A percentile compares a stretch with the other conserved stretches of the same genome.
phyloP scores from a whole-genome alignment of 2,329 filamentous ascomycete species.

The Xylaria sp. region DNA sequence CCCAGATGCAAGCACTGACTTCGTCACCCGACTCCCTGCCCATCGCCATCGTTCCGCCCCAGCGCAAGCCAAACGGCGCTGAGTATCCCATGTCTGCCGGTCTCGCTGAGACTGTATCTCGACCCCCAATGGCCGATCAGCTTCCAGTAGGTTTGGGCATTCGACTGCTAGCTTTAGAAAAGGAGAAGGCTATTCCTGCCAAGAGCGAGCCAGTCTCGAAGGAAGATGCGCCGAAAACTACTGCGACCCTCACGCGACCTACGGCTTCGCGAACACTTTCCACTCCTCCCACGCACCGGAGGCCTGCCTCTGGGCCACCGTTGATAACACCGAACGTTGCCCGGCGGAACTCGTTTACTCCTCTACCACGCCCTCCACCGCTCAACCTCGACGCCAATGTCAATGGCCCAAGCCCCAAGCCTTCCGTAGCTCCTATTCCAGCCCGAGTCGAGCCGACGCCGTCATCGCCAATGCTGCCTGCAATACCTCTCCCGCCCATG shows the following conservation, averaged over 20 bases:
- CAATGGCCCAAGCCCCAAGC: conserved; percentile 13
- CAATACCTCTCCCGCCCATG: conserved; percentile 67
- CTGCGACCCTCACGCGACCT: conserved; percentile 39
- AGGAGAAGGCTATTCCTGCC: conserved; percentile 33
- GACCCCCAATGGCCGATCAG: conserved; percentile 39
- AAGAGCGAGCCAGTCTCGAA: conserved; percentile 33
- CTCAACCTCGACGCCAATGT: conserved; percentile 45
- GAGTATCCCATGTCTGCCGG: conserved; percentile 44
- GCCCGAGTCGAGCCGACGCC: conserved; percentile 37
- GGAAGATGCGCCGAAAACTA: conserved; percentile 25
- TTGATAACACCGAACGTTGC: conserved; percentile 38
- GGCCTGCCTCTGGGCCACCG: conserved; percentile 37
- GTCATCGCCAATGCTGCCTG: conserved; percentile 54
- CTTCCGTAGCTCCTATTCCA: conserved; percentile 21
- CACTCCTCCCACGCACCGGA: conserved; percentile 53
- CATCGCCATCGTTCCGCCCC: conserved; percentile 47
- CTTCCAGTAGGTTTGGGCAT: conserved; percentile 27
- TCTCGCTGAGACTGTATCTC: conserved; percentile 38
- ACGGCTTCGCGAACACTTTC: conserved; percentile 50
- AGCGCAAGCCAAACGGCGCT: conserved; percentile 37
- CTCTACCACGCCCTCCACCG: conserved; percentile 45
- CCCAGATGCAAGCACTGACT: conserved; percentile 61
- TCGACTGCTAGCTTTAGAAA: conserved; percentile 10
- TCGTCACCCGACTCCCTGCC: conserved; percentile 62
- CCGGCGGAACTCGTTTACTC: conserved; percentile 55